Percentiles rank a stretch among this genome's conserved stretches.
Evolutionary conservation across 2,329 filamentous ascomycete species (phyloP).

Genomic region (Sporothrix luriei): DNA sequence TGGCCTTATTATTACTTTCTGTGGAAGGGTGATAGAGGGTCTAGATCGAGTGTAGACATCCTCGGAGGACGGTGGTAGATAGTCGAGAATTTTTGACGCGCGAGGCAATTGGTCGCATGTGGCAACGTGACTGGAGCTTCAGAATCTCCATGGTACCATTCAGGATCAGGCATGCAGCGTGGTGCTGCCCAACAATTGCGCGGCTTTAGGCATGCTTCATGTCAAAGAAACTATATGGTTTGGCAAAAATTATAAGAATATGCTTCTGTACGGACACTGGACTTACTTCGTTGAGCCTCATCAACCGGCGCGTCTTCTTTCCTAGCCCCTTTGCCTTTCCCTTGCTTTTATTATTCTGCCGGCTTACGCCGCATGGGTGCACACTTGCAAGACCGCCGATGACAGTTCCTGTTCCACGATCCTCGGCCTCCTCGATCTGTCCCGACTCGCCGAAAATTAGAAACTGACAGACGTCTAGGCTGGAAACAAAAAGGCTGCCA

Average conservation of each 20-base stretch:
- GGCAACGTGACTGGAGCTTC: neutral
- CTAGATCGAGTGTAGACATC: neutral
- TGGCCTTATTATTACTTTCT: neutral
- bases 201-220: neutral
- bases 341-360: neutral
- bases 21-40: neutral
- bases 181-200: conserved; percentile 1
- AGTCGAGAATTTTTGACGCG: neutral
- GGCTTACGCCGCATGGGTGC: neutral
- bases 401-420: neutral
- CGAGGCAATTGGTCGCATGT: neutral
- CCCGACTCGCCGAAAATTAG: neutral
- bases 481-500: neutral
- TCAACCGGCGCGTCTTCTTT: neutral
- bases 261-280: neutral
- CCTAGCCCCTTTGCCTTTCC: neutral
- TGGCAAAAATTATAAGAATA: neutral
- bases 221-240: too few relatives aligned
- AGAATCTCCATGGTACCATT: neutral
- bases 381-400: neutral
- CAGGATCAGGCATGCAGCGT: neutral
- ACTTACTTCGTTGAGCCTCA: neutral
- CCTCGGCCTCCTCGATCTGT: neutral
- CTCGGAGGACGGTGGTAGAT: neutral
- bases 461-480: neutral